Conservation (phyloP, 345 rosid genomes). For the Clarkia xantiana region DNA sequence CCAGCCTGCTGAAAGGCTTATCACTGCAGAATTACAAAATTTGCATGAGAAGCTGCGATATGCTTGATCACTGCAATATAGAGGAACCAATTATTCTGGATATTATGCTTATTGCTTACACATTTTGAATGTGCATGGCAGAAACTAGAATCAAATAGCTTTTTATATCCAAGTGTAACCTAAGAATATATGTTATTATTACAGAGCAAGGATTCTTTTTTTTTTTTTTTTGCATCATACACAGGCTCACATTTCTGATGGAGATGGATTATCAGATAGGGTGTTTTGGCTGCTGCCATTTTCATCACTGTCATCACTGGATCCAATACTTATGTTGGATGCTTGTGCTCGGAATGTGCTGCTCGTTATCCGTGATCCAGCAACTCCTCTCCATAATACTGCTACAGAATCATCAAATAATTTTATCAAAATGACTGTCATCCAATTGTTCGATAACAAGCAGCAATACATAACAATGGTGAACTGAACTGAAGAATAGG, state of each 20-base stretch:
- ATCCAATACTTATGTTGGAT: slow-evolving; percentile 53
- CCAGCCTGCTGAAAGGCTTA: slow-evolving; percentile 41
- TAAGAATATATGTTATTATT: neutral
- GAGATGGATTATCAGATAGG: slow-evolving; percentile 21
- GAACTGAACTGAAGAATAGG: too few species aligned
- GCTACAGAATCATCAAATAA: slow-evolving; percentile 12
- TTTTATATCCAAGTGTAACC: neutral
- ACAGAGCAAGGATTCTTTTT: neutral
- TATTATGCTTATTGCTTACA: neutral
- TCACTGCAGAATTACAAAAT: slow-evolving; percentile 37
- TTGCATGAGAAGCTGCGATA: slow-evolving; percentile 2
- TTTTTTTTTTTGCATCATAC: neutral
- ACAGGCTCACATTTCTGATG: slow-evolving; percentile 43
- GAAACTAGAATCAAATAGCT: slow-evolving; percentile 1
- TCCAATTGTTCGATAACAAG: neutral
- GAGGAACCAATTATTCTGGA: neutral
- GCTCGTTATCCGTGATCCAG: slow-evolving; percentile 18
- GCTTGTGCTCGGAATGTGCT: slow-evolving; percentile 38
- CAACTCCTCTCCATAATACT: slow-evolving; percentile 57
- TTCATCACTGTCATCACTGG: slow-evolving; percentile 44
- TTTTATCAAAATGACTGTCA: neutral
- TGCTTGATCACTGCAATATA: neutral
- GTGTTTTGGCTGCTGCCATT: slow-evolving; percentile 27
- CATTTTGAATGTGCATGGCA: neutral
- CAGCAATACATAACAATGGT: too few species aligned